Conservation (phyloP, 768 basidiomycete genomes). For the Termitomyces sp. region DNA sequence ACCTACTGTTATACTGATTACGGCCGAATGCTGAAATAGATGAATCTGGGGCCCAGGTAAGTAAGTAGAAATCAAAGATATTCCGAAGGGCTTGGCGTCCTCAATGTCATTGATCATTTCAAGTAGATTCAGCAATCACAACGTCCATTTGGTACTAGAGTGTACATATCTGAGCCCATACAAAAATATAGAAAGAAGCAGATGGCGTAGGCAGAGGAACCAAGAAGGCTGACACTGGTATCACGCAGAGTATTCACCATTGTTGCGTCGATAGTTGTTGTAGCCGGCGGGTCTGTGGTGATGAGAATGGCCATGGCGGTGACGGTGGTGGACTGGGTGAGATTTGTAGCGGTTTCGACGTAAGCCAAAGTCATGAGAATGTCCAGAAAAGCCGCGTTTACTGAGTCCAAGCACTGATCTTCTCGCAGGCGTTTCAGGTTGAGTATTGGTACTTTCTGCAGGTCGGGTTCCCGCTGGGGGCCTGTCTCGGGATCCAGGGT, state of each 20-base stretch:
- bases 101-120: background rate
- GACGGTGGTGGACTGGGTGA: background rate
- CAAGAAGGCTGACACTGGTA: background rate
- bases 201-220: background rate
- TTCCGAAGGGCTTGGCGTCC: background rate
- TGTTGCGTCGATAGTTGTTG: background rate
- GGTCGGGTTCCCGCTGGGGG: no score
- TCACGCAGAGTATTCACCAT: background rate
- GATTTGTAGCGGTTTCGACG: background rate
- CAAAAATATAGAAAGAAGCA: background rate
- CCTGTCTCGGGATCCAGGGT: no score
- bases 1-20: background rate
- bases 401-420: background rate
- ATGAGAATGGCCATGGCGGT: background rate
- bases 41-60: background rate
- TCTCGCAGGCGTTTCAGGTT: background rate
- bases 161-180: background rate
- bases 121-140: background rate
- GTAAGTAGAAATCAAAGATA: background rate
- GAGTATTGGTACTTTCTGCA: no score
- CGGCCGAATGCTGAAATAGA: background rate
- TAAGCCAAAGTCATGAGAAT: background rate
- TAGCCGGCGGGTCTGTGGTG: background rate
- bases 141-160: background rate
- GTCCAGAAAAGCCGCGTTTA: background rate